phyloP scores from a whole-genome alignment of 768 basidiomycete species.

The Russula lepida region DNA sequence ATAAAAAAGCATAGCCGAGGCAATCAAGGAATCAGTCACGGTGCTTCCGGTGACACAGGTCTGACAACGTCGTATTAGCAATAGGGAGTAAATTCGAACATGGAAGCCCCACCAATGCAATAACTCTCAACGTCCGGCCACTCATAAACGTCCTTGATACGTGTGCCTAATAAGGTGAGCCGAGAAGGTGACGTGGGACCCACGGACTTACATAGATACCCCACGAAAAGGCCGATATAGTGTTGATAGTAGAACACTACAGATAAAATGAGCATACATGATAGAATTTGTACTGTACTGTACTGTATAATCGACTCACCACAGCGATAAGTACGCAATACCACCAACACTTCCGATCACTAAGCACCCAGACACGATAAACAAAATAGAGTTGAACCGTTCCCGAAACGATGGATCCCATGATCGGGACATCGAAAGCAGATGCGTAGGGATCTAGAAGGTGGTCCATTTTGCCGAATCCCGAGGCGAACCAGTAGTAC shows the following conservation, averaged over 20 bases:
- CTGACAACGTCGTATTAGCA: neutral
- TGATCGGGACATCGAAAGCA: neutral
- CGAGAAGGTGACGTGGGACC: no score
- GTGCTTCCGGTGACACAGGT: neutral
- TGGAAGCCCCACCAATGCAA: neutral
- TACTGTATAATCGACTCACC: neutral
- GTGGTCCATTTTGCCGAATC: conserved; percentile 15
- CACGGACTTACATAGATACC: conserved; percentile 2
- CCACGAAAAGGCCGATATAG: neutral
- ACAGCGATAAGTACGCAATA: neutral
- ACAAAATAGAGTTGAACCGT: conserved; percentile 10
- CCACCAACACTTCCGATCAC: neutral
- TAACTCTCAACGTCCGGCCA: neutral
- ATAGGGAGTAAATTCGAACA: no score
- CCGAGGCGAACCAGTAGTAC: conserved; percentile 4
- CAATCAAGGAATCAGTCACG: neutral
- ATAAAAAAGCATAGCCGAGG: neutral
- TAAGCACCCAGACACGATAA: conserved; percentile 10
- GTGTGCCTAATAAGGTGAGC: neutral
- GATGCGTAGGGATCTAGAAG: neutral
- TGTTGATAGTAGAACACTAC: neutral
- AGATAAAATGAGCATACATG: neutral
- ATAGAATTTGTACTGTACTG: no score
- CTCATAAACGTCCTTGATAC: neutral
- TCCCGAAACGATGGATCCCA: neutral